Evolutionary conservation across 1,139 yeast genomes (phyloP), one percentile per base, ranked within the genome.

Genomic region (Scheffersomyces titani): DNA sequence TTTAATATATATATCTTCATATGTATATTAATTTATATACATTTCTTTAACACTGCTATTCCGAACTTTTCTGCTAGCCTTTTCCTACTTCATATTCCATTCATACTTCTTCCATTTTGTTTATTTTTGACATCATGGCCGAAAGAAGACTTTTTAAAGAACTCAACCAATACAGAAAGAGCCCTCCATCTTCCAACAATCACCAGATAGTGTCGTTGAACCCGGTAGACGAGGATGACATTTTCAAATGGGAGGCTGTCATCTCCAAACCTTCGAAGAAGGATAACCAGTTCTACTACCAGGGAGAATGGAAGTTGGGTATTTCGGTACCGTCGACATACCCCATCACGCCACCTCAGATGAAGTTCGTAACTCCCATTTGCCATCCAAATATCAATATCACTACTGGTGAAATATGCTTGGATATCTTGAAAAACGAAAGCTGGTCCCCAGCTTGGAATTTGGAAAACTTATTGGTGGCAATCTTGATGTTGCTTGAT

Each of bases 371-470:
- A 49, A 80, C 88, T 52, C 88, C 88, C 56, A 86, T 87, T 78
- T 87, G 87, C 79, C 92, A 88, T 65, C 92, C 92, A 56, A 88
- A 88, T 68, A 87, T 87, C 61, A 88, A 86, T 66, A 79, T 84
- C 74, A 55, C 55, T 7, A 76, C 82, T 59, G 92, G 92, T 51
- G 84, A 85, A 68, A 84, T 84, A 61, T 92, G 98, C 70, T 74
- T 92, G n/a, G 97, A 92, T 68, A 88, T 92, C 16, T 76, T 90
- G 55, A 85, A 86, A 63, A 70, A 67, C 47, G 80, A 75, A 9
- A 83, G 82, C 59, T 92, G 97, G 97, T 84, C 94, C 0, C 97
- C 97, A 0, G 96, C 96, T 1, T 92, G 97, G 96, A 87, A 90
- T 49, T 69, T 92, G 50, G 77, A 86, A 54, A 81, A 89, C 56